phyloP scores from a whole-genome alignment of 805 yeast genomes.

The Nakazawaea siamensis region DNA sequence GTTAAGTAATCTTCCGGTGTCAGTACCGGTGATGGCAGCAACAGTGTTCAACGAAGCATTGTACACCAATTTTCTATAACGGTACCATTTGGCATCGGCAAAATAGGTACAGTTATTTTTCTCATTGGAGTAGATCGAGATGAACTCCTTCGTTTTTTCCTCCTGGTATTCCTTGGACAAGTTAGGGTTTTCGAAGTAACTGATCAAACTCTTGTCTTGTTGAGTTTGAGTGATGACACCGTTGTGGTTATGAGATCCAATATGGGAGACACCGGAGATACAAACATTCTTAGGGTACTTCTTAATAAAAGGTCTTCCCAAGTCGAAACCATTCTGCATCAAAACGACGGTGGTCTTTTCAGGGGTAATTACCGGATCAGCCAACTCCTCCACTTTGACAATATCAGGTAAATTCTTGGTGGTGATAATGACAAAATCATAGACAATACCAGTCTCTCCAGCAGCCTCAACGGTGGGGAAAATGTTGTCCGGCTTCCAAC shows the following conservation, averaged over 20 bases:
- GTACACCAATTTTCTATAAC: conserved; percentile 65
- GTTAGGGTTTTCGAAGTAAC: conserved; percentile 38
- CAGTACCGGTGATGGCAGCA: conserved; percentile 50
- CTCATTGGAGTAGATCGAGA: conserved; percentile 35
- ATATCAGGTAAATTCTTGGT: conserved; percentile 60
- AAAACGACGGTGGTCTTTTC: conserved; percentile 41
- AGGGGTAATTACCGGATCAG: conserved; percentile 39
- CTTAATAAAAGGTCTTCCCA: conserved; percentile 46
- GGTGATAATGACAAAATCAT: conserved; percentile 49
- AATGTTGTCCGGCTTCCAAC: conserved; percentile 46
- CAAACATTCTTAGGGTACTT: conserved; percentile 42
- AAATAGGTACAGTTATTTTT: conserved; percentile 31
- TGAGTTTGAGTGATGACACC: conserved; percentile 44
- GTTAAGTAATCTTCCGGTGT: conserved; percentile 42
- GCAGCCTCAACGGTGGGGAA: conserved; percentile 28
- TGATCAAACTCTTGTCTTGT: conserved; percentile 41
- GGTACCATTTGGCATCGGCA: conserved; percentile 37
- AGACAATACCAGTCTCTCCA: conserved; percentile 28
- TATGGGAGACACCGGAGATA: conserved; percentile 56
- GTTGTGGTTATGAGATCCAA: conserved; percentile 47
- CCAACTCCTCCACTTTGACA: conserved; percentile 38
- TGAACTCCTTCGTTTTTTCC: conserved; percentile 33
- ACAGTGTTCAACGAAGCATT: conserved; percentile 61
- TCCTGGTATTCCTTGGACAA: conserved; percentile 23
- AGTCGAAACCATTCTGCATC: conserved; percentile 61